Percentiles rank a stretch among this genome's conserved stretches.
These are phyloP conservation scores for Terana coerulea DNA, from an alignment of 768 basidiomycete genomes.

Conservation along the genomic window DNA sequence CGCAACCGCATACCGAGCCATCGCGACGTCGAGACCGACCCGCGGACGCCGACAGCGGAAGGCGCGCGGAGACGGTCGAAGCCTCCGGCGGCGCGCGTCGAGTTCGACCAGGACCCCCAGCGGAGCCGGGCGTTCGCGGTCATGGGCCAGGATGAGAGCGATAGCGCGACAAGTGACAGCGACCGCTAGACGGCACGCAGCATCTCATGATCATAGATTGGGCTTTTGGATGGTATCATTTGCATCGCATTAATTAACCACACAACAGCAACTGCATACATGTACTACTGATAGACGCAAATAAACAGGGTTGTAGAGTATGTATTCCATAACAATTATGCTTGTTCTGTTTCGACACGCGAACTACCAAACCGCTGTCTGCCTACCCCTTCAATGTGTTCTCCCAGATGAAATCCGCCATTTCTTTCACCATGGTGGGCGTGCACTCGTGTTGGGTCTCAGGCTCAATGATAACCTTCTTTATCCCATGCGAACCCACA, in stretches of 20 bases:
- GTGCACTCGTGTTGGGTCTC: slow-evolving; percentile 64
- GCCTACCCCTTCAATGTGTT: background rate
- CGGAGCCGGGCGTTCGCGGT: slow-evolving; percentile 56
- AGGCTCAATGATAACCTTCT: slow-evolving; percentile 50
- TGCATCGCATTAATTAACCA: background rate
- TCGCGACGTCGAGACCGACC: slow-evolving; percentile 52
- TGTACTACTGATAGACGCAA: slow-evolving; percentile 1
- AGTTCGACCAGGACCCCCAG: slow-evolving; percentile 16
- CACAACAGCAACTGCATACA: background rate
- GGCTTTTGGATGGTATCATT: background rate
- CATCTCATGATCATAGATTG: background rate
- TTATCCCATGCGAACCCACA: slow-evolving; percentile 50
- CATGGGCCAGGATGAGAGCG: slow-evolving; percentile 87
- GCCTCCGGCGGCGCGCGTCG: slow-evolving; percentile 18
- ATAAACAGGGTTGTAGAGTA: background rate
- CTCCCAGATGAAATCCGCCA: slow-evolving; percentile 30
- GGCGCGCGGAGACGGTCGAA: slow-evolving; percentile 19
- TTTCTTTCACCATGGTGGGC: slow-evolving; percentile 51
- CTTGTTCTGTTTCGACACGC: too few relatives aligned
- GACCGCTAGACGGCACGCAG: slow-evolving; percentile 27
- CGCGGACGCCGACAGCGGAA: slow-evolving; percentile 56
- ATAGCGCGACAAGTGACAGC: slow-evolving; percentile 77
- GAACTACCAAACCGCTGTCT: too few relatives aligned
- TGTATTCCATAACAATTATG: background rate
- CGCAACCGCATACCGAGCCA: slow-evolving; percentile 60